phyloP scores from a whole-genome alignment of 129 eudicot genomes.

The Ambrosia artemisiifolia region DNA sequence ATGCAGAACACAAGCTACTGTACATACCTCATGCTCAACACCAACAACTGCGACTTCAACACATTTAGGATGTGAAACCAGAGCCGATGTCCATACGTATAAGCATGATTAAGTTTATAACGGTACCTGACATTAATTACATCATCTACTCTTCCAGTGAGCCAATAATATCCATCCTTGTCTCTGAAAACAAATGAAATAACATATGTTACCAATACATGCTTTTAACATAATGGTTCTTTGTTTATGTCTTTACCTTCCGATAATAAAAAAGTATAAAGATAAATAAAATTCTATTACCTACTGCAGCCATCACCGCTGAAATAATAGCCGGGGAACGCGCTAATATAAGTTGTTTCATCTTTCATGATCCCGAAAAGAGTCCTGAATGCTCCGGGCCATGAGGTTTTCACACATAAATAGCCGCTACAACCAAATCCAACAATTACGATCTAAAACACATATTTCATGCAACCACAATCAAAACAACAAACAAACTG shows the following conservation, averaged over 20 bases:
- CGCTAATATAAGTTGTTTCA: slow-evolving; percentile 87
- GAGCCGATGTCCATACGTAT: slow-evolving; percentile 75
- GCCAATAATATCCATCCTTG: slow-evolving; percentile 95
- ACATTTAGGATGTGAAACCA: slow-evolving; percentile 89
- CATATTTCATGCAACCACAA: too few species aligned
- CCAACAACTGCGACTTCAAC: slow-evolving; percentile 99
- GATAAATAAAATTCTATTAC: slow-evolving; percentile 28
- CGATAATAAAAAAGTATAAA: background rate
- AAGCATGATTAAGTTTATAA: background rate
- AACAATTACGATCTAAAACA: too few species aligned
- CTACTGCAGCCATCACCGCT: slow-evolving; percentile 98
- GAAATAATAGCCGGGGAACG: slow-evolving; percentile 95
- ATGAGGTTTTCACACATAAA: too few species aligned
- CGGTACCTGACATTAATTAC: slow-evolving; percentile 87
- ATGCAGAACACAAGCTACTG: background rate
- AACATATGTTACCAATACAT: background rate
- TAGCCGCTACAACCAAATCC: too few species aligned
- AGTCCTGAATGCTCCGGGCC: too few species aligned
- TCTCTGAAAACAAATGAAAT: slow-evolving; percentile 44
- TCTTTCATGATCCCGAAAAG: slow-evolving; percentile 11
- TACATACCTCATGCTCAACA: slow-evolving; percentile 79
- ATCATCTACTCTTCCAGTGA: slow-evolving; percentile 95
- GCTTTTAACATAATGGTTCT: background rate
- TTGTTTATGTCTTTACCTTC: background rate
- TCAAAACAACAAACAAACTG: too few species aligned